These are phyloP conservation scores for Corylus heterophylla DNA, from an alignment of 306 rosid genomes.

Conservation along the genomic window DNA sequence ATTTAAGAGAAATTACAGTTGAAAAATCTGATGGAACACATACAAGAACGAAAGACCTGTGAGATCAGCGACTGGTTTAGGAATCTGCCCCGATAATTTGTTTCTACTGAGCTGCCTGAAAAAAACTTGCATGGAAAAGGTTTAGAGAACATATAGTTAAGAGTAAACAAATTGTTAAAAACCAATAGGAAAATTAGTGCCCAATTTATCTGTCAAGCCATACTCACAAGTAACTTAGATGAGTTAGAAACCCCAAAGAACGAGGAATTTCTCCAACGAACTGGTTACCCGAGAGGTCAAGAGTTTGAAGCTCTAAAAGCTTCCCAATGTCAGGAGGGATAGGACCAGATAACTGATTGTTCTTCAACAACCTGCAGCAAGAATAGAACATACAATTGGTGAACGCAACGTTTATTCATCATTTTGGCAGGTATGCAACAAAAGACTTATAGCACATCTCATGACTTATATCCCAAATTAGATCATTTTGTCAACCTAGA, in stretches of 20 bases:
- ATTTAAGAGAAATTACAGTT: constrained; percentile 15
- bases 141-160: constrained; percentile 34
- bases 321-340: constrained; percentile 80
- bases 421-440: not conserved
- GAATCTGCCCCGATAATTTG: constrained; percentile 77
- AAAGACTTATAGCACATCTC: constrained; percentile 9
- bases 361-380: constrained; percentile 74
- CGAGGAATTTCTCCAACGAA: constrained; percentile 74
- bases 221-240: constrained; percentile 93
- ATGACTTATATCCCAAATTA: not conserved
- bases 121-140: constrained; percentile 59
- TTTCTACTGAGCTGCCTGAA: constrained; percentile 93
- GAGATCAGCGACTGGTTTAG: constrained; percentile 80
- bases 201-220: constrained; percentile 27
- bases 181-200: constrained; percentile 6
- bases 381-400: constrained; percentile 17
- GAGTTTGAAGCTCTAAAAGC: constrained; percentile 74
- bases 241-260: constrained; percentile 73
- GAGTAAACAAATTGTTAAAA: constrained; percentile 32
- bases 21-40: constrained; percentile 33
- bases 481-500: not conserved
- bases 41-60: constrained; percentile 81
- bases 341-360: constrained; percentile 77
- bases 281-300: constrained; percentile 85
- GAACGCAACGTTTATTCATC: not conserved